Conservation (phyloP, 1,284 basidiomycete genomes). For the Ceratorhiza oryzae-sativae region DNA sequence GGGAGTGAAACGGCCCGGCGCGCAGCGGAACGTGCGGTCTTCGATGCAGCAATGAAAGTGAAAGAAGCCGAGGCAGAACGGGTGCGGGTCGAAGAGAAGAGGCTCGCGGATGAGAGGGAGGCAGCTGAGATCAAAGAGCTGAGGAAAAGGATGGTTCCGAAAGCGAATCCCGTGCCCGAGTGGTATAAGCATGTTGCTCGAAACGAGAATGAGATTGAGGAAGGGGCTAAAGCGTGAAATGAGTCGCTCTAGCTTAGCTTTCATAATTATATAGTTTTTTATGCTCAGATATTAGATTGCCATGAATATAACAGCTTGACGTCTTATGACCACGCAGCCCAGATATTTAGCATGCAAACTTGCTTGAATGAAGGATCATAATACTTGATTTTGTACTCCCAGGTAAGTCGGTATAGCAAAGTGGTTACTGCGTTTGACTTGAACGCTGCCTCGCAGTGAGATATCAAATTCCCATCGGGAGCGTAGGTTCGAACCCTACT, state of each 20-base stretch:
- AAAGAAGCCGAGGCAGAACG: constrained; percentile 35
- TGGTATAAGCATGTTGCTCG: constrained; percentile 27
- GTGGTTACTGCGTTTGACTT: constrained; percentile 41
- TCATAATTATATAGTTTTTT: background rate
- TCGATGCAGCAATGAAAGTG: constrained; percentile 34
- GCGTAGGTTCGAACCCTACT: constrained; percentile 41
- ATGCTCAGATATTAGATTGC: background rate
- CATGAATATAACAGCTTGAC: background rate
- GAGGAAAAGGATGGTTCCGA: constrained; percentile 31
- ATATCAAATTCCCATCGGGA: constrained; percentile 40
- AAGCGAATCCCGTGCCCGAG: constrained; percentile 35
- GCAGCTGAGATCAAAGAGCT: constrained; percentile 34
- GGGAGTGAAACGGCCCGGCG: constrained; percentile 35
- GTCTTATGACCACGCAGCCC: no score
- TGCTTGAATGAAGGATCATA: no score
- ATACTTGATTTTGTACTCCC: no score
- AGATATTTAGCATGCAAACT: no score
- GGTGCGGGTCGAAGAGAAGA: constrained; percentile 10
- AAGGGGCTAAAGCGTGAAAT: background rate
- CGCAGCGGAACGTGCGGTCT: constrained; percentile 33
- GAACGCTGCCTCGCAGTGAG: constrained; percentile 25
- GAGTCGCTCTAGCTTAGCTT: background rate
- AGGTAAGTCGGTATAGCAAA: constrained; percentile 38
- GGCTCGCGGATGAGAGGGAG: constrained; percentile 18
- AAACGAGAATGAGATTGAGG: background rate